Conservation (phyloP, 2,329 filamentous ascomycete genomes). For the Chaetomiaceae sp. region DNA sequence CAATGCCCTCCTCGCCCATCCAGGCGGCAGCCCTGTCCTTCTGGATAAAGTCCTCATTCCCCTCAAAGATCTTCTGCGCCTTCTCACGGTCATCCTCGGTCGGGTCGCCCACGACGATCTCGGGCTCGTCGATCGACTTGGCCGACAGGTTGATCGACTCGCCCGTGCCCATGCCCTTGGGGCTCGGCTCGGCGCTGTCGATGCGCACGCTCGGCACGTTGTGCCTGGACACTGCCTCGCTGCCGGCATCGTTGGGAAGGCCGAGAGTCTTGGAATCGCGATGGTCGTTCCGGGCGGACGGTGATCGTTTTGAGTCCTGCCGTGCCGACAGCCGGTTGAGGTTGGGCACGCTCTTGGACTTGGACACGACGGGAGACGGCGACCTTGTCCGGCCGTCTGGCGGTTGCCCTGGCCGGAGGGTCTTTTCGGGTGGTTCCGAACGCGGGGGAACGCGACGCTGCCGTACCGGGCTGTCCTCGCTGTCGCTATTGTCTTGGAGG, state of each 20-base stretch:
- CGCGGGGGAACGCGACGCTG: slow-evolving; percentile 16
- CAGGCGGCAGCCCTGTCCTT: slow-evolving; percentile 80
- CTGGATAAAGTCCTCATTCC: slow-evolving; percentile 73
- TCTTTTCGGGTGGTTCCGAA: slow-evolving; percentile 11
- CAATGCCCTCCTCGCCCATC: slow-evolving; percentile 70
- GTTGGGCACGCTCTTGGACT: slow-evolving; percentile 28
- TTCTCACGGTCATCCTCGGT: slow-evolving; percentile 68
- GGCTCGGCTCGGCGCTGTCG: slow-evolving; percentile 38
- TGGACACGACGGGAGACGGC: slow-evolving; percentile 25
- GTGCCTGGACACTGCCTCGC: slow-evolving; percentile 36
- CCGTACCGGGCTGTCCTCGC: slow-evolving; percentile 36
- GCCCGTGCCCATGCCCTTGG: slow-evolving; percentile 26
- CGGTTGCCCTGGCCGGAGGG: slow-evolving; percentile 15
- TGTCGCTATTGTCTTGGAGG: slow-evolving; percentile 49
- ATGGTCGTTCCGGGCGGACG: slow-evolving; percentile 31
- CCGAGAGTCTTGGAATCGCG: slow-evolving; percentile 37
- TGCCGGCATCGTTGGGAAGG: slow-evolving; percentile 39
- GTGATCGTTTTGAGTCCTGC: slow-evolving; percentile 15
- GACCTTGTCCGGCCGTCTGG: slow-evolving; percentile 20
- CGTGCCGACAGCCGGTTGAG: slow-evolving; percentile 19
- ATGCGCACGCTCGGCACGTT: slow-evolving; percentile 41
- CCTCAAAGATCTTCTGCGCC: slow-evolving; percentile 78
- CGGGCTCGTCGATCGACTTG: slow-evolving; percentile 53
- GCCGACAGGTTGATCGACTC: slow-evolving; percentile 22
- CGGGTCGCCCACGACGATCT: slow-evolving; percentile 53